Evolutionary conservation across 768 basidiomycete species (phyloP).

Genomic region (Gloeophyllum trabeum): DNA sequence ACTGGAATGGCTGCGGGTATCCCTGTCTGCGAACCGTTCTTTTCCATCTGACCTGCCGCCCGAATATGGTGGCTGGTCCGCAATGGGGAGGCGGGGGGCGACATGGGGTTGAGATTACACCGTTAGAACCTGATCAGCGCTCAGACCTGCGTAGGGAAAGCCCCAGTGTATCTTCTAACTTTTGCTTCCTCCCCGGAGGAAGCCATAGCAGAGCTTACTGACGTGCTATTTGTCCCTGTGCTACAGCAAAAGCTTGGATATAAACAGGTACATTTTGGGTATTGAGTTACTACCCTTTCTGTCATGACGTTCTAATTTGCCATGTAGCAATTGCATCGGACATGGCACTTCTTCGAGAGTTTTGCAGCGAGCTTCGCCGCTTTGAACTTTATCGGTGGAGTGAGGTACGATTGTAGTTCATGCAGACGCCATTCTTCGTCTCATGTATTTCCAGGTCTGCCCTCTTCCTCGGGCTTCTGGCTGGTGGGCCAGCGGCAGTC

Average conservation of each 20-base stretch:
- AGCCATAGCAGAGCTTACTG: constrained; percentile 34
- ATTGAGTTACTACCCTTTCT: not conserved
- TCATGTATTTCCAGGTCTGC: constrained; percentile 38
- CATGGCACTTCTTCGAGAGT: constrained; percentile 74
- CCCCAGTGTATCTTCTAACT: constrained; percentile 54
- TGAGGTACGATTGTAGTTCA: constrained; percentile 36
- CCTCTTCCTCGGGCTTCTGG: constrained; percentile 71
- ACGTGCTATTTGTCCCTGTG: constrained; percentile 23
- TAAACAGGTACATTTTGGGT: constrained; percentile 44
- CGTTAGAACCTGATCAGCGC: constrained; percentile 96
- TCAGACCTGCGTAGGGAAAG: constrained; percentile 99
- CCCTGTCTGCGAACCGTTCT: constrained; percentile 27
- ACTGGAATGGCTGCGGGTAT: constrained; percentile 91
- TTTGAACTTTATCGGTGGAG: constrained; percentile 85
- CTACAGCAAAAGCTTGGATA: constrained; percentile 65
- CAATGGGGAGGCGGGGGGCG: constrained; percentile 15
- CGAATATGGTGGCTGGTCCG: constrained; percentile 11
- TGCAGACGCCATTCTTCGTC: constrained; percentile 1
- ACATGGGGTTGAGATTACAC: constrained; percentile 87
- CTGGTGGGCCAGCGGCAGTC: constrained; percentile 81
- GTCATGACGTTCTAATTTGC: constrained; percentile 2
- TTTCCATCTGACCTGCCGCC: constrained; percentile 15
- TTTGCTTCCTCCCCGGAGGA: constrained; percentile 26
- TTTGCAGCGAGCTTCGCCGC: constrained; percentile 84
- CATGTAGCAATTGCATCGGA: constrained; percentile 71